Percentiles rank a stretch among this genome's conserved stretches.
Conservation (phyloP, 169 alveolate species). For the Plasmodium knowlesi region DNA sequence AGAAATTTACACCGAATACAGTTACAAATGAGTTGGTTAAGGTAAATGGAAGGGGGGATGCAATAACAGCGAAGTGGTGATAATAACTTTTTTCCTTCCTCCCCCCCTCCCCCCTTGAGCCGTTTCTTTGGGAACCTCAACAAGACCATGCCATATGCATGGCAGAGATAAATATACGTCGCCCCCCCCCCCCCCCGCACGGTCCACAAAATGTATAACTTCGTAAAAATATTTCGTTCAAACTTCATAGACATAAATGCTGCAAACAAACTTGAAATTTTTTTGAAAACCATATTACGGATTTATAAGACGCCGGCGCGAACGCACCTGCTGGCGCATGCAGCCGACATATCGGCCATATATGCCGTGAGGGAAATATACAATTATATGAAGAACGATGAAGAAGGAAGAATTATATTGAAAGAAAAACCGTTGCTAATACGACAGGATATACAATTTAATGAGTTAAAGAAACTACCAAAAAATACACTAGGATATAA, state of each 20-base stretch:
- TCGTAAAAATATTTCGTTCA: constrained; percentile 60
- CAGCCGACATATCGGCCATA: constrained; percentile 72
- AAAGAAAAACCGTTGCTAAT: constrained; percentile 68
- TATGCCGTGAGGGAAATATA: constrained; percentile 49
- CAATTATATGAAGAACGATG: constrained; percentile 61
- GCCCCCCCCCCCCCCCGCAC: neutral
- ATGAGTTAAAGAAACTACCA: constrained; percentile 76
- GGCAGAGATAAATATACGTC: neutral
- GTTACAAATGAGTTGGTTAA: neutral
- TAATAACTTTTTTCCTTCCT: neutral
- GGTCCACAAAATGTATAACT: constrained; percentile 27
- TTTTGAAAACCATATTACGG: constrained; percentile 54
- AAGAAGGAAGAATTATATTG: constrained; percentile 64
- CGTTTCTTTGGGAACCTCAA: neutral
- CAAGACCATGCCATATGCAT: neutral
- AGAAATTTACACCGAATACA: neutral
- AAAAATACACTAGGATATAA: constrained; percentile 73
- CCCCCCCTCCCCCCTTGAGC: neutral
- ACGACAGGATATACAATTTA: constrained; percentile 59
- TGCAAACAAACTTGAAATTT: constrained; percentile 43
- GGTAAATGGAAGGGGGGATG: neutral
- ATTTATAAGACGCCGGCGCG: constrained; percentile 54
- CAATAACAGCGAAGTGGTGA: neutral
- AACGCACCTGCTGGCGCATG: constrained; percentile 74
- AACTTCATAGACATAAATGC: constrained; percentile 52